phyloP scores from a whole-genome alignment of 345 rosid species.

The Mercurialis annua region DNA sequence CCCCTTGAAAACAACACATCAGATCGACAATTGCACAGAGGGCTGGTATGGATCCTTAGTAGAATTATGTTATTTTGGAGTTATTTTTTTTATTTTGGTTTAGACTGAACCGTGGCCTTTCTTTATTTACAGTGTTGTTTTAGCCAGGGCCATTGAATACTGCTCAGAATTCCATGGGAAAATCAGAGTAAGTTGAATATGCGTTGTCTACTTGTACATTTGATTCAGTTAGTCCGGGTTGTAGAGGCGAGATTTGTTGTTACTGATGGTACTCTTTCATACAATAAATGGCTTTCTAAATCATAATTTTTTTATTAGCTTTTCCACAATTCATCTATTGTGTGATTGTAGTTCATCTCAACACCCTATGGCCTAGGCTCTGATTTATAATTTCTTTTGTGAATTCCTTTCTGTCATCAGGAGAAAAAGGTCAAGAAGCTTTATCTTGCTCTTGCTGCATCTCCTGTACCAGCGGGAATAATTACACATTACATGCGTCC shows the following conservation, averaged over 20 bases:
- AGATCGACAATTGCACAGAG: constrained; percentile 95
- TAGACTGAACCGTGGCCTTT: constrained; percentile 9
- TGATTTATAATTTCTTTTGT: background rate
- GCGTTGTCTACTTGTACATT: background rate
- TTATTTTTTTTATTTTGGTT: constrained; percentile 13
- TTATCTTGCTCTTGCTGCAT: constrained; percentile 79
- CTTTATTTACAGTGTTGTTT: constrained; percentile 60
- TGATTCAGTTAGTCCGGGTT: background rate
- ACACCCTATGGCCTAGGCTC: background rate
- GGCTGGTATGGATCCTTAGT: constrained; percentile 59
- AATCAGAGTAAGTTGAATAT: constrained; percentile 54
- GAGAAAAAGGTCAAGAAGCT: constrained; percentile 82
- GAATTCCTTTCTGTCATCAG: constrained; percentile 36
- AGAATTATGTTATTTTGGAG: background rate
- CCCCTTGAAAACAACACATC: constrained; percentile 83
- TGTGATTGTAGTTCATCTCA: constrained; percentile 4
- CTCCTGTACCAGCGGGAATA: constrained; percentile 70
- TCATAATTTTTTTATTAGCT: background rate
- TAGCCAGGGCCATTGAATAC: constrained; percentile 73
- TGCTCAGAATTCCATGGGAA: constrained; percentile 78
- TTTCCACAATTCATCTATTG: background rate
- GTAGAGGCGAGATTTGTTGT: background rate
- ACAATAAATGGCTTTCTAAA: background rate
- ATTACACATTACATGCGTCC: constrained; percentile 94
- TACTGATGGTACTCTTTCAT: background rate